These are phyloP conservation scores for Vicia sativa DNA, from an alignment of 306 rosid genomes.

Conservation along the genomic window DNA sequence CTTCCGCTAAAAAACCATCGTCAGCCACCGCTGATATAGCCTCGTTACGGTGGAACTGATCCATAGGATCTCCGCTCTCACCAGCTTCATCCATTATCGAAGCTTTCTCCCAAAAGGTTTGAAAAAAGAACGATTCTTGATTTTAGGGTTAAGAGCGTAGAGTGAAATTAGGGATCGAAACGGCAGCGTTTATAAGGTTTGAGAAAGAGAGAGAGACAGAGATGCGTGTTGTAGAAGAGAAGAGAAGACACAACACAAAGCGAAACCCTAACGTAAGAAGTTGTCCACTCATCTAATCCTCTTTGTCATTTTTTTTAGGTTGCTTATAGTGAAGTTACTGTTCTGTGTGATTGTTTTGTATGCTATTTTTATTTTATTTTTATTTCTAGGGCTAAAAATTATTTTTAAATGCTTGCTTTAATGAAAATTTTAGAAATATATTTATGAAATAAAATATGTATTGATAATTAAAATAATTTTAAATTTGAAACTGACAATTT, in stretches of 20 bases:
- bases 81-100: conserved; percentile 58
- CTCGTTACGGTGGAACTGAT: conserved; percentile 94
- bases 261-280: conserved; percentile 56
- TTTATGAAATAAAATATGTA: too few species aligned
- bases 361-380: too few species aligned
- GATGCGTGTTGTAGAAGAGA: conserved; percentile 12
- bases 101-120: background rate
- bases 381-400: too few species aligned
- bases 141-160: conserved; percentile 34
- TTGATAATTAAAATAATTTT: too few species aligned
- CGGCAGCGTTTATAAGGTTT: conserved; percentile 6
- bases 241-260: conserved; percentile 6
- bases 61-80: conserved; percentile 75
- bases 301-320: background rate
- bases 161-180: conserved; percentile 5
- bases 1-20: conserved; percentile 80
- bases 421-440: too few species aligned
- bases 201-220: conserved; percentile 1
- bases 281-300: conserved; percentile 35
- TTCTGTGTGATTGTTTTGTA: too few species aligned
- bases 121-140: background rate
- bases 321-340: background rate
- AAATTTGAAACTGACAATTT: too few species aligned
- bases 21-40: conserved; percentile 99
- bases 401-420: too few species aligned